phyloP scores from a whole-genome alignment of 805 yeast species.

The Candida nanaspora region DNA sequence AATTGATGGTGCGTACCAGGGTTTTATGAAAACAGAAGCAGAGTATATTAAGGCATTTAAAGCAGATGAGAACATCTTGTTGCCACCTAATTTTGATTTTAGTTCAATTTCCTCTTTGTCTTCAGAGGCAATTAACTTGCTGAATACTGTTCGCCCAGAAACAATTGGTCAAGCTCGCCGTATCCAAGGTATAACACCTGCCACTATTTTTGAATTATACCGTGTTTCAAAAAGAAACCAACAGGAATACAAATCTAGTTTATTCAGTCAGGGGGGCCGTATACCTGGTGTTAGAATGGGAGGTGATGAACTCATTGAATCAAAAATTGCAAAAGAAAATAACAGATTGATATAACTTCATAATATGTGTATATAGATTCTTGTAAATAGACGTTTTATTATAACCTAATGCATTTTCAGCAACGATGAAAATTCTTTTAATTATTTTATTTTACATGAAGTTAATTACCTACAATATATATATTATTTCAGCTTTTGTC shows the following conservation, averaged over 20 bases:
- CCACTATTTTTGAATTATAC: slow-evolving; percentile 78
- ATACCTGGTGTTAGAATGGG: slow-evolving; percentile 5
- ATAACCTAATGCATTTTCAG: no score
- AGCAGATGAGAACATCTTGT: slow-evolving; percentile 67
- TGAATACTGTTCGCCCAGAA: slow-evolving; percentile 73
- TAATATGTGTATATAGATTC: no score
- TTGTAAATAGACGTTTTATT: not conserved
- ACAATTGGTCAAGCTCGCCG: slow-evolving; percentile 95
- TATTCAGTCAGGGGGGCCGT: no score
- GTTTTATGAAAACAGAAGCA: slow-evolving; percentile 67
- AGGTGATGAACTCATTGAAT: slow-evolving; percentile 6
- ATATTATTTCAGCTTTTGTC: no score
- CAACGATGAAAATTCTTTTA: no score
- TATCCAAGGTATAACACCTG: slow-evolving; percentile 92
- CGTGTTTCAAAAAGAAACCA: slow-evolving; percentile 37
- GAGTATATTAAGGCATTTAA: slow-evolving; percentile 68
- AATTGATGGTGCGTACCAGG: slow-evolving; percentile 78
- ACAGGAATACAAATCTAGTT: not conserved
- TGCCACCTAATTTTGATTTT: slow-evolving; percentile 65
- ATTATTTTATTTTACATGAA: no score
- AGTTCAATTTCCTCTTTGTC: slow-evolving; percentile 55
- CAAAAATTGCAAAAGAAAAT: slow-evolving; percentile 1
- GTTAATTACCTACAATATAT: no score
- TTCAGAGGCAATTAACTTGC: slow-evolving; percentile 59
- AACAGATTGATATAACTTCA: no score